Evolutionary conservation across 1,284 basidiomycete species (phyloP).

Genomic region (Mycena sp.): DNA sequence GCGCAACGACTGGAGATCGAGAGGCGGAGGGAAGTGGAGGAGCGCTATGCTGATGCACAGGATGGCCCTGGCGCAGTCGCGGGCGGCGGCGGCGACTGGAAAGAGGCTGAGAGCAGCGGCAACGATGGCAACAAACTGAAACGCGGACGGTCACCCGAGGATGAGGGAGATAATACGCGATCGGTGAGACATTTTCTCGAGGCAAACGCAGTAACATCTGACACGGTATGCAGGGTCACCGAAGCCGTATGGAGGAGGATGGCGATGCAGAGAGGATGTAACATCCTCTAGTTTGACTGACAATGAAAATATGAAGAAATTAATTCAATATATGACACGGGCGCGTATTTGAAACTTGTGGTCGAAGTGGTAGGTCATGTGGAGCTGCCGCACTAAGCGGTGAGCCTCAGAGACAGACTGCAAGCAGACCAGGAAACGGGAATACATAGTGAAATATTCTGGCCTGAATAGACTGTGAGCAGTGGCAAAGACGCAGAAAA

Average conservation of each 20-base stretch:
- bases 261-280: slow-evolving; percentile 75
- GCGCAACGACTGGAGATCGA: slow-evolving; percentile 83
- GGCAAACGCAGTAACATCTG: background rate
- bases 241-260: slow-evolving; percentile 67
- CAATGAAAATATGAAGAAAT: slow-evolving; percentile 3
- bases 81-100: slow-evolving; percentile 87
- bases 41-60: slow-evolving; percentile 88
- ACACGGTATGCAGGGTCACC: slow-evolving; percentile 51
- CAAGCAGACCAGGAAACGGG: slow-evolving; percentile 64
- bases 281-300: slow-evolving; percentile 17
- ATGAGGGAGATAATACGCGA: slow-evolving; percentile 67
- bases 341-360: slow-evolving; percentile 61
- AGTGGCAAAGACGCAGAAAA: slow-evolving; percentile 1
- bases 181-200: slow-evolving; percentile 52
- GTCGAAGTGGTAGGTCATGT: slow-evolving; percentile 59
- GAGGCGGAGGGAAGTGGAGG: slow-evolving; percentile 84
- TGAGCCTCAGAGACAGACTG: slow-evolving; percentile 70
- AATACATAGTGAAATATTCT: slow-evolving; percentile 50
- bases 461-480: slow-evolving; percentile 41
- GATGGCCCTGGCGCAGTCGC: slow-evolving; percentile 85
- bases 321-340: slow-evolving; percentile 64
- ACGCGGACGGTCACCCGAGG: slow-evolving; percentile 74
- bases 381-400: slow-evolving; percentile 66
- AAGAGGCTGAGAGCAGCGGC: slow-evolving; percentile 60
- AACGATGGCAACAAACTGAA: slow-evolving; percentile 58